Conservation (phyloP, 306 rosid species). For the Rubus idaeus region DNA sequence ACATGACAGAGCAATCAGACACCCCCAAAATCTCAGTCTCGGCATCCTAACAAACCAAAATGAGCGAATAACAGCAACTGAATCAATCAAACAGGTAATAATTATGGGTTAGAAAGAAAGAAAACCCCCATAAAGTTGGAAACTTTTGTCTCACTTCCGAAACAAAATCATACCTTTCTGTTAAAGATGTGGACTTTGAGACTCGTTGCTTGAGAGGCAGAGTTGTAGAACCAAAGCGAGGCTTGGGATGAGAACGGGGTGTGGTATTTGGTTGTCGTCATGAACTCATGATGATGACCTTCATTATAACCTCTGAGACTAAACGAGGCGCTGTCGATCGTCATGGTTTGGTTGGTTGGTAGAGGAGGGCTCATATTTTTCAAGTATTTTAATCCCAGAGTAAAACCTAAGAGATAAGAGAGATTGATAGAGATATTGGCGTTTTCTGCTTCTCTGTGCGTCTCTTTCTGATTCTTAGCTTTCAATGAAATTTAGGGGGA, state of each 20-base stretch:
- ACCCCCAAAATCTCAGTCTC: constrained; percentile 43
- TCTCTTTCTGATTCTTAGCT: not conserved
- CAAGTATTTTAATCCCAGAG: not conserved
- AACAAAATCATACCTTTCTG: not conserved
- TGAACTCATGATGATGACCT: constrained; percentile 1
- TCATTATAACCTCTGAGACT: not conserved
- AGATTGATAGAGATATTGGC: not conserved
- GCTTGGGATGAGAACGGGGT: not conserved
- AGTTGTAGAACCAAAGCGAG: not conserved
- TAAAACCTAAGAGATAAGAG: not conserved
- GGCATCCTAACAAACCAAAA: constrained; percentile 45
- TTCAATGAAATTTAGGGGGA: not conserved
- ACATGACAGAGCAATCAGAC: constrained; percentile 37
- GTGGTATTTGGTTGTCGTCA: not conserved
- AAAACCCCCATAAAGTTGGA: not conserved
- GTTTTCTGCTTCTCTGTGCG: not conserved
- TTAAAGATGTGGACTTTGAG: not conserved
- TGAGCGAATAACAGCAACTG: not conserved
- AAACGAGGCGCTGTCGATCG: not conserved
- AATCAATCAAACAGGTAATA: not conserved
- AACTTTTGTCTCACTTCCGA: not conserved
- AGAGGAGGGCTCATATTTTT: not conserved
- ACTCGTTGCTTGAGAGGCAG: not conserved
- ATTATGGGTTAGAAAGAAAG: not conserved
- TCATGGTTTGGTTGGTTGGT: constrained; percentile 1